Evolutionary conservation across 202 grass and related monocot genomes (phyloP).

Genomic region (Schoenoplectus triqueter): DNA sequence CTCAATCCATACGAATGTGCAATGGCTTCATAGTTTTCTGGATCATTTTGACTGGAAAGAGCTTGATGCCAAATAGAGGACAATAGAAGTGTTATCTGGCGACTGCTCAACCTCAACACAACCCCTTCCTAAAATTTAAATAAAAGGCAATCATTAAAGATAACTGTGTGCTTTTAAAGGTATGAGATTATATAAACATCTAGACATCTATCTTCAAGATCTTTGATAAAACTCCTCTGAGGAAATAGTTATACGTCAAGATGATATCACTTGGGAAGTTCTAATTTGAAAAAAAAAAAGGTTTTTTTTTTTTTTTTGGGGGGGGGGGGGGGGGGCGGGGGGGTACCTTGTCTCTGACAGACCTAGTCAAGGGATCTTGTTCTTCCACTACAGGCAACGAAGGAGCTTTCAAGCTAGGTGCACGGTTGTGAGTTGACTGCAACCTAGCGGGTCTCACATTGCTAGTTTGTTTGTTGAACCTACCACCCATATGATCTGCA

Average conservation of each 20-base stretch:
- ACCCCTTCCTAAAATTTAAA: slow-evolving; percentile 67
- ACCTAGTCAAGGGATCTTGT: slow-evolving; percentile 48
- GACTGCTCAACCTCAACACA: slow-evolving; percentile 74
- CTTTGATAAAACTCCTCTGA: not conserved
- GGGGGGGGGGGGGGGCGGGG: not conserved
- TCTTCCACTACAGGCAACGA: slow-evolving; percentile 62
- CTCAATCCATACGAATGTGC: slow-evolving; percentile 94
- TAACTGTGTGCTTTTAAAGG: slow-evolving; percentile 46
- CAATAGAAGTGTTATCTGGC: slow-evolving; percentile 86
- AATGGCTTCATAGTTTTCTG: slow-evolving; percentile 96
- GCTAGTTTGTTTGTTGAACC: slow-evolving; percentile 49
- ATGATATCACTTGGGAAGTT: slow-evolving; percentile 25
- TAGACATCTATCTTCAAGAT: not conserved
- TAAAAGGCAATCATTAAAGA: slow-evolving; percentile 42
- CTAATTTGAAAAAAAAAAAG: not conserved
- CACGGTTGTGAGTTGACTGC: slow-evolving; percentile 64
- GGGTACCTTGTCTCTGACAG: slow-evolving; percentile 62
- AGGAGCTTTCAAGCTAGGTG: slow-evolving; percentile 58
- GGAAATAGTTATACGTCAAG: slow-evolving; percentile 7
- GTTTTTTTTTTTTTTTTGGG: too few relatives aligned
- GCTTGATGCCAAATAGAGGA: slow-evolving; percentile 98
- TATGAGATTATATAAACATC: slow-evolving; percentile 34
- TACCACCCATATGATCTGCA: slow-evolving; percentile 48
- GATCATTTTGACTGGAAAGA: slow-evolving; percentile 73
- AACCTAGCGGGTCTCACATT: slow-evolving; percentile 56